Base-by-base conservation (phyloP, 139 green algal genomes). In the Nannochloris sp. region DNA sequence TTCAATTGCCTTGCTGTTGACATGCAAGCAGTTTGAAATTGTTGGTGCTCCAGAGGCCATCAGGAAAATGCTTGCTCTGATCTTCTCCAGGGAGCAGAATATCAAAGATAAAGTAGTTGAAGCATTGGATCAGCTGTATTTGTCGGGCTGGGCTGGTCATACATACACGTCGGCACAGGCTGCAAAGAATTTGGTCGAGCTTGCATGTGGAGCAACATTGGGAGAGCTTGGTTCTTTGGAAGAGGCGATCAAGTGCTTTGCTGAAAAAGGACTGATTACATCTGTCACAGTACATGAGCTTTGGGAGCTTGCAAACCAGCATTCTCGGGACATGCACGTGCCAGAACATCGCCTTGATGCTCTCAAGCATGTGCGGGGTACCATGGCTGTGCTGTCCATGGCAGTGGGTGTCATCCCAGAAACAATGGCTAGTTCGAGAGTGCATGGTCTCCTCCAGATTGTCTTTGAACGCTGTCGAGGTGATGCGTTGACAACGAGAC, bases 191-290 rank as follows among this genome's bases (percentile, higher is more conserved):
- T 71, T 94, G 24, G 51, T 87, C 16, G 67, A 80, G 34, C 71
- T 95, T 4, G 74, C 72, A 6, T 44, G 67, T 7, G 78, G 76
- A 25, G 60, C 79, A 25, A 82, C 64, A 6, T 56, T 93, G 8
- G 85, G 78, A 1, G 87, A 95, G 66, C 69, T 96, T 46, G 69
- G 79, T 5, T 62, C 84, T 1, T 60, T 96, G 57, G 86, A 94
- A 69, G 73, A 80, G 61, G 67, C 85, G 43, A 51, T 87, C n/a
- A 46, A 53, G 19, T 48, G 69, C 24, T 61, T 86, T 36, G 37
- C 85, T 16, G 36, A 70, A 56, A 59, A 65, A 62, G 61, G 54
- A 24, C 68, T 78, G 37, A 50, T 81, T 34, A 71, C 68, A 48
- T 59, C 60, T n/a, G 29, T 69, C 5, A 57, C 75, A 12, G 43